These are phyloP conservation scores for Poterioochromonas sp. DNA, from an alignment of 352 stramenopile species.

Conservation along the genomic window DNA sequence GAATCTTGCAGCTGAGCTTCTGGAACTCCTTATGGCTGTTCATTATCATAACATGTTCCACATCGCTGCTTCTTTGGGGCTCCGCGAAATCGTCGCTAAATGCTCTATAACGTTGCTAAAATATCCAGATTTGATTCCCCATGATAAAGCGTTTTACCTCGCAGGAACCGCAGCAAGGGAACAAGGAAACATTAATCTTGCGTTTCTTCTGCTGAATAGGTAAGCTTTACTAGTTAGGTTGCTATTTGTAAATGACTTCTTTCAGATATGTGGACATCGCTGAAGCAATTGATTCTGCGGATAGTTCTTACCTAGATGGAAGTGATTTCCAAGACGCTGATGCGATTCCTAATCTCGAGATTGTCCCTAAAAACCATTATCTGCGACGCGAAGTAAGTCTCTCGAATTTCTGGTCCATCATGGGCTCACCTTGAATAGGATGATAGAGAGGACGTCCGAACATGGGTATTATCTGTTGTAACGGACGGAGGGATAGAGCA, in stretches of 20 bases:
- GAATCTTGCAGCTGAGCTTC: conserved; percentile 57
- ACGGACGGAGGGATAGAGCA: conserved; percentile 86
- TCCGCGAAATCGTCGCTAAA: conserved; percentile 47
- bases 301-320: conserved; percentile 74
- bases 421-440: conserved; percentile 56
- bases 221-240: not conserved
- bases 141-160: conserved; percentile 88
- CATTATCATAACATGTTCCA: conserved; percentile 51
- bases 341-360: conserved; percentile 70
- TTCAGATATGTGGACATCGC: conserved; percentile 74
- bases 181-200: conserved; percentile 74
- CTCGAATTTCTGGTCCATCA: not conserved
- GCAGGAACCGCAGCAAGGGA: conserved; percentile 64
- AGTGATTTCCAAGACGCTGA: conserved; percentile 77
- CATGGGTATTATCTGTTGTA: conserved; percentile 86
- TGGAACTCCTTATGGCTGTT: conserved; percentile 51
- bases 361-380: conserved; percentile 61
- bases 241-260: not conserved
- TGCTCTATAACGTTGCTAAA: conserved; percentile 60
- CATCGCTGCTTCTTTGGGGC: conserved; percentile 11
- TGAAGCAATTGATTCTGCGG: conserved; percentile 81
- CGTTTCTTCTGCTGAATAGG: conserved; percentile 87
- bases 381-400: not conserved
- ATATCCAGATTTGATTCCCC: conserved; percentile 69
- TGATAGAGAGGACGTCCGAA: conserved; percentile 75